Conservation (phyloP, 1,284 basidiomycete species). For the Kalmanozyma brasiliensis region DNA sequence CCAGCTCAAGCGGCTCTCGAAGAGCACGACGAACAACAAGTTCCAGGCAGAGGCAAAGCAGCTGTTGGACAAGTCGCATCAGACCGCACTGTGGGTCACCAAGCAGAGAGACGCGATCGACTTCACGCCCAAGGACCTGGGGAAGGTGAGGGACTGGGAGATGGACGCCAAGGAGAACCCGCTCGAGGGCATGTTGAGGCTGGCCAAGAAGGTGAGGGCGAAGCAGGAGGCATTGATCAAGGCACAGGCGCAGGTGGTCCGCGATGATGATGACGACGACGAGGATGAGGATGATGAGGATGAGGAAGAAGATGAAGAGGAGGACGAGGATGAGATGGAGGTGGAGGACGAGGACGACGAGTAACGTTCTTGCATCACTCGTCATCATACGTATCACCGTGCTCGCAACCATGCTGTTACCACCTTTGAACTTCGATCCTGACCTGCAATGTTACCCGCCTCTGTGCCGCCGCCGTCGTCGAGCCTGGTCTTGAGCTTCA, state of each 20-base stretch:
- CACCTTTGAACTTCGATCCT: no score
- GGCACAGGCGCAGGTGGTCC: slow-evolving; percentile 49
- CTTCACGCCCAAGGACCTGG: slow-evolving; percentile 62
- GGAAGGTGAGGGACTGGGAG: slow-evolving; percentile 47
- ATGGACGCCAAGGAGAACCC: slow-evolving; percentile 55
- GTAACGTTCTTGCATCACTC: neutral
- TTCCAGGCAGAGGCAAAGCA: slow-evolving; percentile 49
- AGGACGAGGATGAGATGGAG: slow-evolving; percentile 36
- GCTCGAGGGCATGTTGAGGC: slow-evolving; percentile 56
- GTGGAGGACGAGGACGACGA: slow-evolving; percentile 43
- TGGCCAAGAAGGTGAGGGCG: slow-evolving; percentile 64
- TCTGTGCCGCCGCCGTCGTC: no score
- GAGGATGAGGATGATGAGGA: slow-evolving; percentile 32
- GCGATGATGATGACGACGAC: slow-evolving; percentile 48
- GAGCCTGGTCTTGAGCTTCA: no score
- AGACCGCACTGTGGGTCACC: slow-evolving; percentile 56
- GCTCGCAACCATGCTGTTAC: neutral
- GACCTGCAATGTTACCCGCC: no score
- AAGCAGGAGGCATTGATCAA: slow-evolving; percentile 61
- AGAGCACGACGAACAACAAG: slow-evolving; percentile 55
- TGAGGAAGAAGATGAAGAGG: slow-evolving; percentile 20
- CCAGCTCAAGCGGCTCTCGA: slow-evolving; percentile 59
- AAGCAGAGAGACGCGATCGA: slow-evolving; percentile 56
- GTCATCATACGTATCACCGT: neutral
- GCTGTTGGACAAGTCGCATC: slow-evolving; percentile 60